Evolutionary conservation across 768 basidiomycete species (phyloP).

Genomic region (Collybiopsis confluens): DNA sequence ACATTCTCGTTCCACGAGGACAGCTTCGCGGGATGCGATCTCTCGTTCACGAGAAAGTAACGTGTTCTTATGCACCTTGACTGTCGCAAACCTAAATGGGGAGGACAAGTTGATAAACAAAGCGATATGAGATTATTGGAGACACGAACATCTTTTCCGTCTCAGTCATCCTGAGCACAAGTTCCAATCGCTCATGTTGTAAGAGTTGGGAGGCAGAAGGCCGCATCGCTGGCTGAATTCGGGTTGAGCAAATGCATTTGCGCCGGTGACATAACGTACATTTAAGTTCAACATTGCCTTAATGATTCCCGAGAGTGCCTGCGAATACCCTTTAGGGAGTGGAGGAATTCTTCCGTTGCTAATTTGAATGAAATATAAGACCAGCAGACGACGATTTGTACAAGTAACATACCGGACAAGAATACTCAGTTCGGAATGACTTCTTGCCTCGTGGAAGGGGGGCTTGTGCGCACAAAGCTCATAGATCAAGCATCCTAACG

Average conservation of each 20-base stretch:
- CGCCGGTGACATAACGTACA: slow-evolving; percentile 32
- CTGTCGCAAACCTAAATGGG: slow-evolving; percentile 48
- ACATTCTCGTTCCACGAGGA: slow-evolving; percentile 52
- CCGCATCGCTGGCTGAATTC: slow-evolving; percentile 73
- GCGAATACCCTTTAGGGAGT: slow-evolving; percentile 79
- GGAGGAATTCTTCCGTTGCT: slow-evolving; percentile 91
- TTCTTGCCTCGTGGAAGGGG: slow-evolving; percentile 91
- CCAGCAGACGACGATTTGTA: neutral
- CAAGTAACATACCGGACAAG: slow-evolving; percentile 62
- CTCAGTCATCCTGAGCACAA: slow-evolving; percentile 68
- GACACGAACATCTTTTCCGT: slow-evolving; percentile 71
- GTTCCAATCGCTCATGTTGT: slow-evolving; percentile 72
- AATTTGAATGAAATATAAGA: neutral
- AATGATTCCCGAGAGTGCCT: slow-evolving; percentile 65
- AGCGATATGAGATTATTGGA: neutral
- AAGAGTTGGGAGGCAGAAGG: slow-evolving; percentile 79
- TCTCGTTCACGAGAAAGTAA: slow-evolving; percentile 62
- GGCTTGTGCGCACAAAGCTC: slow-evolving; percentile 93
- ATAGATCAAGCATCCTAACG: slow-evolving; percentile 92
- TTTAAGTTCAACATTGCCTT: slow-evolving; percentile 86
- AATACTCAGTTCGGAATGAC: slow-evolving; percentile 79
- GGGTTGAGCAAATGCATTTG: neutral
- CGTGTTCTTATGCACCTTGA: slow-evolving; percentile 59
- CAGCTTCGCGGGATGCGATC: slow-evolving; percentile 51
- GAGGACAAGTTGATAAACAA: neutral